Base-by-base conservation (phyloP, 2,329 filamentous ascomycete species). In the Penicillium sp. region DNA sequence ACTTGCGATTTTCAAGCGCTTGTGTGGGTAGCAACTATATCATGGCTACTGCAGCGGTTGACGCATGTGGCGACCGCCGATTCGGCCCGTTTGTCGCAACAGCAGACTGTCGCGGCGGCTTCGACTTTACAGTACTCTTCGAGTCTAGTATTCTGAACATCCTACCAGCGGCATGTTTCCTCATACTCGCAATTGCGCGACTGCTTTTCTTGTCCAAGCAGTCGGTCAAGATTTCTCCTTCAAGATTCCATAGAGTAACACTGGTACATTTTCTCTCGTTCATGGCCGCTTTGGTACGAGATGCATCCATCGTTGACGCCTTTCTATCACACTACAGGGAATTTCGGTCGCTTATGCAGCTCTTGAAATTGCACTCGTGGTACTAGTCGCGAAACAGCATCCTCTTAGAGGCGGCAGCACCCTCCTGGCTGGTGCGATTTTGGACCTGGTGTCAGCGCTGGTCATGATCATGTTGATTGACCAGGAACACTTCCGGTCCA, bases 401-500 rank as follows among this genome's bases (percentile, higher is more conserved):
- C 25, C 27, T n/a, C 9, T 25, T 12, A 37, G 29, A 38, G 41
- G 54, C 53, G 33, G 48, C 60, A 36, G 13, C 54, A 11, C 5
- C 4, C 8, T 5, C 29, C 11, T 32, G 29, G 1, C 11, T 11
- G 29, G 29, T 32, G 29, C 11, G 29, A 5, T 32, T 11, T 11
- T 32, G 29, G 29, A 5, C 11, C 29, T 32, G 11, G 29, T 32
- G 40, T 47, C 54, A 8, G 58, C 57, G 13, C 51, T 54, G 27
- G 49, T 36, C 9, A 33, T 59, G 51, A 9, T 60, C 48, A 3
- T 55, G 7, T 48, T 53, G 4, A 27, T 51, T 34, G 52, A 55
- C 35, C 49, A 59, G 24, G 62, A 65, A 46, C 60, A 66, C 25
- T 37, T 55, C 39, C 53, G 61, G 11, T 61, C 59, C 5, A 49